Evolutionary conservation across 306 rosid species (phyloP).

Genomic region (Elaeagnus macrophylla): DNA sequence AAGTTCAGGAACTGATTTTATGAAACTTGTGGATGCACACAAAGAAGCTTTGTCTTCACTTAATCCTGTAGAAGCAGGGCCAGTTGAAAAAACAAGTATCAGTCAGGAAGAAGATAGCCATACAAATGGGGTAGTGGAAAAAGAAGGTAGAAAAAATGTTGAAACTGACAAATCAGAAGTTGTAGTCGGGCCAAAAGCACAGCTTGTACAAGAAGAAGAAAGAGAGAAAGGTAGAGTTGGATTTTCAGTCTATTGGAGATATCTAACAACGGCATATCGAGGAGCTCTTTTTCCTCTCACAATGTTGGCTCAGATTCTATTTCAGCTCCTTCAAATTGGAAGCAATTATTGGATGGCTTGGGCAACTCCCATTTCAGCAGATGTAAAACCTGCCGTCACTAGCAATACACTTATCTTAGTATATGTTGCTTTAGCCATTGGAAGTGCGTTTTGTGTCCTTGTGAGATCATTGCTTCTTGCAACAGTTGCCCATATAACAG

Average conservation of each 20-base stretch:
- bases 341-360: slow-evolving; percentile 89
- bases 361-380: slow-evolving; percentile 66
- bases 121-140: slow-evolving; percentile 20
- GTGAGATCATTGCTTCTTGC: slow-evolving; percentile 30
- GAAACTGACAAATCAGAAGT: slow-evolving; percentile 32
- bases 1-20: slow-evolving; percentile 48
- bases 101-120: slow-evolving; percentile 21
- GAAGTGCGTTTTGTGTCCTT: slow-evolving; percentile 53
- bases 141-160: slow-evolving; percentile 28
- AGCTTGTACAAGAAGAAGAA: slow-evolving; percentile 78
- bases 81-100: slow-evolving; percentile 14
- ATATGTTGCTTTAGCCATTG: slow-evolving; percentile 53
- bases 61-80: slow-evolving; percentile 25
- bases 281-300: slow-evolving; percentile 70
- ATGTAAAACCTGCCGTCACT: slow-evolving; percentile 36
- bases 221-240: slow-evolving; percentile 77
- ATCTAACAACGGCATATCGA: slow-evolving; percentile 52
- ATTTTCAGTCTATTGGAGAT: slow-evolving; percentile 58
- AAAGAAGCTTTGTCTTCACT: slow-evolving; percentile 56
- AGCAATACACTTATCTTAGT: slow-evolving; percentile 40
- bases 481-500: slow-evolving; percentile 53
- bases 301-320: slow-evolving; percentile 46
- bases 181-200: slow-evolving; percentile 32
- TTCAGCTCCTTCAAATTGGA: slow-evolving; percentile 71
- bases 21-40: slow-evolving; percentile 76